Evolutionary conservation across 2,329 filamentous ascomycete genomes (phyloP).

Genomic region (Didymella sp.): DNA sequence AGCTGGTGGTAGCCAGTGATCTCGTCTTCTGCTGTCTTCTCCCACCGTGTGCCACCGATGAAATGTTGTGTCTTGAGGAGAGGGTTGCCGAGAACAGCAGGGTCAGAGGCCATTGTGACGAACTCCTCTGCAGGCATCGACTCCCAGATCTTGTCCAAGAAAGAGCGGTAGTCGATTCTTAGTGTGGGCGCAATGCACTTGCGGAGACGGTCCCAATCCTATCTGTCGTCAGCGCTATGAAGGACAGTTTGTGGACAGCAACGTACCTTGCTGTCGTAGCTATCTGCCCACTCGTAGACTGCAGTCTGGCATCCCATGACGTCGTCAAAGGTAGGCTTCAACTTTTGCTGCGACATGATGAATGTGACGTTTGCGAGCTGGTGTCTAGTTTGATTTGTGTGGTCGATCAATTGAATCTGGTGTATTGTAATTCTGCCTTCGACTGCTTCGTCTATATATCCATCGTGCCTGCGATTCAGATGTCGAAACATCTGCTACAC

Average conservation of each 20-base stretch:
- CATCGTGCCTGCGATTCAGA: conserved; percentile 16
- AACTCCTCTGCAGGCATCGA: conserved; percentile 63
- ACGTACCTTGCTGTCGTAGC: conserved; percentile 66
- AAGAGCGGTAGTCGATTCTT: conserved; percentile 71
- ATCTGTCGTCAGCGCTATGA: conserved; percentile 1
- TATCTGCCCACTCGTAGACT: conserved; percentile 69
- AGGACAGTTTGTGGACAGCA: background rate
- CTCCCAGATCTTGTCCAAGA: conserved; percentile 64
- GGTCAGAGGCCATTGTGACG: conserved; percentile 60
- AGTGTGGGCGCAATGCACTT: conserved; percentile 69
- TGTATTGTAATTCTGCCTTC: background rate
- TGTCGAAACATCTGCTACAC: conserved; percentile 26
- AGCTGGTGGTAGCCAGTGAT: conserved; percentile 64
- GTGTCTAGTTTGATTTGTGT: background rate
- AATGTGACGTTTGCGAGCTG: background rate
- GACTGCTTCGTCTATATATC: conserved; percentile 33
- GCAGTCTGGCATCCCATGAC: conserved; percentile 59
- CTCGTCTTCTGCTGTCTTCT: conserved; percentile 57
- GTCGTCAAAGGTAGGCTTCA: conserved; percentile 51
- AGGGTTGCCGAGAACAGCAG: conserved; percentile 61
- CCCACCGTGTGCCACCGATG: conserved; percentile 61
- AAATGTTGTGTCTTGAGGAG: conserved; percentile 65
- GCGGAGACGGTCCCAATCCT: conserved; percentile 66
- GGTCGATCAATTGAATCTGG: background rate
- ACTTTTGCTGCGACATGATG: conserved; percentile 41